Base-by-base conservation (phyloP, 2,329 filamentous ascomycete genomes). In the Pezicula neosporulosa region DNA sequence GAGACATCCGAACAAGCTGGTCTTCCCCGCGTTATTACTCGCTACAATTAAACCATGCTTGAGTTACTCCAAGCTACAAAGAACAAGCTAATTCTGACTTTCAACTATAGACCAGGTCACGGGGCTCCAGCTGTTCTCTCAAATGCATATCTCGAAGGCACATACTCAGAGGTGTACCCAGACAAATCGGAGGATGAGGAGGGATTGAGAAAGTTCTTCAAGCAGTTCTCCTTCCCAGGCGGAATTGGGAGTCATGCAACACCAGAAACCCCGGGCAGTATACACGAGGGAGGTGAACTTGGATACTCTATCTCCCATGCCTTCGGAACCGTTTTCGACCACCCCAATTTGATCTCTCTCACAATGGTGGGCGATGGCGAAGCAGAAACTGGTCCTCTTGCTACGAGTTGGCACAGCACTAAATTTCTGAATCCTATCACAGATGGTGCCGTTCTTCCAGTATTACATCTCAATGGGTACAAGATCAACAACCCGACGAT, bases 401-500 rank as follows among this genome's bases (percentile, higher is more conserved):
- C 88, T 24, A 89, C 88, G 1, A 85, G 85, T 50, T 92, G 88
- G 88, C 88, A 92, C 70, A 87, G 85, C 69, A 91, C 80, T 64
- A 92, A 92, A 67, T 91, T 90, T 70, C 77, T 92, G 57, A 90
- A 91, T 64, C 88, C 88, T 4, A 86, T 89, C 59, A 85, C 80
- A 0, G 87, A 91, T 61, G 88, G 88, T 28, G 88, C 87, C 36
- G 88, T 92, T 7, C 76, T 92, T 1, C 88, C 88, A 0, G 83
- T 92, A 6, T 77, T 92, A 10, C 87, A 92, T 67, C 75, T 92
- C 33, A 92, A 92, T 61, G 88, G 88, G 44, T 92, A 91, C 77
- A 92, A 92, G 75, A 91, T 91, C 74, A 89, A 89, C 74, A 89
- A 90, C 68, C 86, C 86, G 8, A 91, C 84, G 5, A 65, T 92